Evolutionary conservation across 176 grass and related monocot species (phyloP).

Genomic region (Areca catechu): DNA sequence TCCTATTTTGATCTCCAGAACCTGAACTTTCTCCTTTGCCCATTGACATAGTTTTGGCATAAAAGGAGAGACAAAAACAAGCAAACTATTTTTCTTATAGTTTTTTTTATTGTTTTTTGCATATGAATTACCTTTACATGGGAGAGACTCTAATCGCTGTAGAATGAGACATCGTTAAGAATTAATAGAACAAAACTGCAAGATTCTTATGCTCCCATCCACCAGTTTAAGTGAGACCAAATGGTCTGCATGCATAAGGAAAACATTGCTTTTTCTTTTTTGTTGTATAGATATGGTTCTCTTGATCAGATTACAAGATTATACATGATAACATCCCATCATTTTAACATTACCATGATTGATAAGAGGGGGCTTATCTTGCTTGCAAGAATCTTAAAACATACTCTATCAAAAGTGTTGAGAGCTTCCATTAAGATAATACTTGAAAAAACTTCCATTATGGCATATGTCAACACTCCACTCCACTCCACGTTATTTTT

Average conservation of each 20-base stretch:
- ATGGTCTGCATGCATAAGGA: background rate
- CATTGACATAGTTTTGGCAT: no score
- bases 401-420: background rate
- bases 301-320: no score
- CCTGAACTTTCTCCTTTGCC: no score
- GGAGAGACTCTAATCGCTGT: background rate
- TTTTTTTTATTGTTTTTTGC: background rate
- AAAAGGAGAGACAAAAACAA: no score
- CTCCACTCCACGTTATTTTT: conserved; percentile 5
- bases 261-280: background rate
- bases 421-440: background rate
- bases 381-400: no score
- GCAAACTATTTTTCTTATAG: background rate
- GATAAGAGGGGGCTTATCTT: no score
- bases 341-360: no score
- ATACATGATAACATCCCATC: no score
- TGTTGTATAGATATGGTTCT: no score
- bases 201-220: background rate
- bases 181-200: background rate
- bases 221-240: background rate
- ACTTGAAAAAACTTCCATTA: conserved; percentile 11
- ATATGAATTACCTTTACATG: background rate
- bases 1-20: no score
- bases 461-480: conserved; percentile 43
- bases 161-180: background rate